Evolutionary conservation across 2,329 filamentous ascomycete genomes (phyloP), one percentile per base, ranked within the genome.

Genomic region (Coleophoma crateriformis): DNA sequence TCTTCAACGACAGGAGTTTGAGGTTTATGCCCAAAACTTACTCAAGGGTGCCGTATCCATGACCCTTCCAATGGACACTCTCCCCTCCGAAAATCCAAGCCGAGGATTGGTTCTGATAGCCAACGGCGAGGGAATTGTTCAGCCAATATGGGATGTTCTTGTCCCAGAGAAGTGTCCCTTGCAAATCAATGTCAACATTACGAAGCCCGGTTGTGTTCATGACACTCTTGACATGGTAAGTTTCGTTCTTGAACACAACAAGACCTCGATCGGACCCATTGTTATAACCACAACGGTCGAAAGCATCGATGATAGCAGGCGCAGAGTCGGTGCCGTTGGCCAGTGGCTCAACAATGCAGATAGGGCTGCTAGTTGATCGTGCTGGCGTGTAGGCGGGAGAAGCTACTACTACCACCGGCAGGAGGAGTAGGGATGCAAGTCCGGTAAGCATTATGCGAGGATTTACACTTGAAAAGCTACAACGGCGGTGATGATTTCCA

Each of bases 71-170:
- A 10, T 65, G 61, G 20, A 84, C 65, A 33, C 73, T 70, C 12
- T 74, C 64, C 5, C 80, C 80, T 14, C 79, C 78, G 53, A 81
- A 71, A 47, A 74, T 64, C 73, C 75, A 80, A 1, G 75, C 77
- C 0, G 74, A 75, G 13, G 71, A 74, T 52, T 79, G 76, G 53
- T 81, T 78, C 59, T 81, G 77, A 57, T 76, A 80, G 4, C 71
- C 74, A 7, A 80, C 67, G 0, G 72, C 68, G 52, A 79, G 68
- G 6, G 74, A 76, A 35, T 76, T 66, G 10, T 67, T 67, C 1
- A 76, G 68, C 77, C 77, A 81, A 61, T 79, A 80, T 7, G 65
- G 53, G 8, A 79, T 71, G 51, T 77, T 67, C 1, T 65, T 65
- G 46, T 67, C 68, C 69, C 73, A 68, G 44, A 55, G 15, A n/a